A percentile compares a stretch with the other conserved stretches of the same genome.
Conservation (phyloP, 331 rosid species). For the Saraca asoca region DNA sequence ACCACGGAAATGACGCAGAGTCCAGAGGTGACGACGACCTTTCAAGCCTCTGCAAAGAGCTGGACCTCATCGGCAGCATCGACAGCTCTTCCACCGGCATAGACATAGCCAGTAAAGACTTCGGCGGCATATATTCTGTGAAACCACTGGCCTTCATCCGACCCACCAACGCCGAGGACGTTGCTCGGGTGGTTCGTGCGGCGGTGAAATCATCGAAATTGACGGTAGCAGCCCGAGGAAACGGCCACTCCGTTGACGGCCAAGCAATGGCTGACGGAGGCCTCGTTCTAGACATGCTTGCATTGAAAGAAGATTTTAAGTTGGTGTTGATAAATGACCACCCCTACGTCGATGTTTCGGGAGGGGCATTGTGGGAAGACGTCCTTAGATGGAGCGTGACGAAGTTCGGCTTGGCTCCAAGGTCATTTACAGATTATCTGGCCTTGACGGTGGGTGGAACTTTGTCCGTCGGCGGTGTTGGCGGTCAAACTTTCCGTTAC, state of each 20-base stretch:
- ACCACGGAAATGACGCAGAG: slow-evolving; percentile 64
- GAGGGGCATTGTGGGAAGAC: slow-evolving; percentile 98
- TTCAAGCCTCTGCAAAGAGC: slow-evolving; percentile 36
- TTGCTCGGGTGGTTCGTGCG: slow-evolving; percentile 43
- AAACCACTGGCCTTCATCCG: slow-evolving; percentile 55
- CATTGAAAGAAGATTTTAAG: slow-evolving; percentile 47
- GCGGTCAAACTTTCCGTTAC: slow-evolving; percentile 83
- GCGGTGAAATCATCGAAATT: slow-evolving; percentile 49
- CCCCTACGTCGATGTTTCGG: slow-evolving; percentile 65
- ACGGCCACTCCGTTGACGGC: slow-evolving; percentile 94
- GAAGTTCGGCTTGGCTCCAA: slow-evolving; percentile 54
- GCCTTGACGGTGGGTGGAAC: slow-evolving; percentile 88
- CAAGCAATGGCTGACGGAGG: slow-evolving; percentile 88
- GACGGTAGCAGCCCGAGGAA: slow-evolving; percentile 85
- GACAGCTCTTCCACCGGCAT: slow-evolving; percentile 35
- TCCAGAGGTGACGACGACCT: slow-evolving; percentile 51
- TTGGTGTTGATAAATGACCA: slow-evolving; percentile 32
- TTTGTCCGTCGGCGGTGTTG: slow-evolving; percentile 85
- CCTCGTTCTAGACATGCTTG: slow-evolving; percentile 75
- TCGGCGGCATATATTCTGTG: slow-evolving; percentile 66
- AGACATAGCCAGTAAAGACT: slow-evolving; percentile 58
- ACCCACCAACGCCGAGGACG: slow-evolving; percentile 49
- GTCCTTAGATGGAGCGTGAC: slow-evolving; percentile 64
- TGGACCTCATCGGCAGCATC: slow-evolving; percentile 40
- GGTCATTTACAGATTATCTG: slow-evolving; percentile 90